Evolutionary conservation across 106 monocot genomes (phyloP), one percentile per base, ranked within the genome.

Genomic region (Phalaenopsis equestris): DNA sequence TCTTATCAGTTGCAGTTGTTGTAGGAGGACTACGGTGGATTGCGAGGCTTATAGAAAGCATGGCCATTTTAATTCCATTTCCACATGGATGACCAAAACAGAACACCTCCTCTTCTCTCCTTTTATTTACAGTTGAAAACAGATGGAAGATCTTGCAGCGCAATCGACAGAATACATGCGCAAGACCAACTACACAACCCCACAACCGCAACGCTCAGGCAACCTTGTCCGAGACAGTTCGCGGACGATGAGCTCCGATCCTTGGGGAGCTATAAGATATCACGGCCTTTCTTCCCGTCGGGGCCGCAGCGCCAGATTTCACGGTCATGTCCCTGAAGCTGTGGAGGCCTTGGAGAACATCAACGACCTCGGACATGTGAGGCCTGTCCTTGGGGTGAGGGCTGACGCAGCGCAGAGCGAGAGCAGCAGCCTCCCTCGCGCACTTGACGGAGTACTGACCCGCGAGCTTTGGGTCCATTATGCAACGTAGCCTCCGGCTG

Each of bases 371-470:
- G 0, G 89, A 5, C 94, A 97, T 97, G n/a, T 80, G 67, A 0
- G 97, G 97, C 38, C 97, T 74, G 77, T 97, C 97, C 45, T 92
- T 92, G 2, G 97, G 92, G 42, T 80, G 81, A 1, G 90, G 80
- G 80, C 94, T 92, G 57, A 87, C 80, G 83, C 97, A 94, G 23
- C 82, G 89, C 58, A 90, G 24, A 6, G 97, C 89, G 10, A 97
- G 74, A 4, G 86, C 55, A 0, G 94, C 94, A 0, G 85, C 86
- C 48, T 81, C 92, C 41, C 84, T 75, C 0, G 94, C 79, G 2
- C 92, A 94, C 80, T 85, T 94, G 56, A 92, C 55, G 38, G 97
- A 94, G 81, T 94, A 97, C 58, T 92, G 94, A 4, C 96, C 92
- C 0, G 78, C 85, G 15, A 97, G 92, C 79, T 80, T 87, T 3